A percentile compares a stretch with the other conserved stretches of the same genome.
These are phyloP conservation scores for Boechera divaricarpa DNA, from an alignment of 345 rosid genomes.

Conservation along the genomic window DNA sequence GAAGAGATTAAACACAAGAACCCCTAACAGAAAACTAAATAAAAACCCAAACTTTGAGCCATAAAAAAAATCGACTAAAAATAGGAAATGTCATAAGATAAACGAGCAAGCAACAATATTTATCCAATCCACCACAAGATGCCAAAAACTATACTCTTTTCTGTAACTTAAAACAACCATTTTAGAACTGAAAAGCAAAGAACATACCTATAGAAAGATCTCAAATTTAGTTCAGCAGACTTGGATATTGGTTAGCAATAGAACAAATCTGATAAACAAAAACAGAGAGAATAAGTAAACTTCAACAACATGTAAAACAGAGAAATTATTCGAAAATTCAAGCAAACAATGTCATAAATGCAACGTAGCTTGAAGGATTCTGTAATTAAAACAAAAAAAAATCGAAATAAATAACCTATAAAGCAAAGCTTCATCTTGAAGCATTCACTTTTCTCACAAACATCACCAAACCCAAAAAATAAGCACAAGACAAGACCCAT, in stretches of 20 bases:
- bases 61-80: not conserved
- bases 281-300: constrained; percentile 6
- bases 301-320: not conserved
- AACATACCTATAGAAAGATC: constrained; percentile 30
- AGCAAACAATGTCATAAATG: constrained; percentile 33
- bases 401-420: constrained; percentile 6
- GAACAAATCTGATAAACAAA: constrained; percentile 25
- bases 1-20: constrained; percentile 23
- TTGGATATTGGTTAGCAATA: constrained; percentile 17
- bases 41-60: constrained; percentile 19
- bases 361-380: constrained; percentile 8
- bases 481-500: constrained; percentile 30
- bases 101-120: constrained; percentile 11
- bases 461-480: not conserved
- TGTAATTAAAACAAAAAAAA: not conserved
- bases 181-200: constrained; percentile 9
- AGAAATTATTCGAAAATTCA: not conserved
- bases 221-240: constrained; percentile 20
- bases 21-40: constrained; percentile 8
- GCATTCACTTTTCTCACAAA: constrained; percentile 10
- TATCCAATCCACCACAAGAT: constrained; percentile 27
- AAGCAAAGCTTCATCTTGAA: constrained; percentile 31
- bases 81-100: constrained; percentile 25
- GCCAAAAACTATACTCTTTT: constrained; percentile 11
- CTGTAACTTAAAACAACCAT: not conserved